phyloP scores from a whole-genome alignment of 805 yeast genomes.

The Schwanniomyces vanrijiae region DNA sequence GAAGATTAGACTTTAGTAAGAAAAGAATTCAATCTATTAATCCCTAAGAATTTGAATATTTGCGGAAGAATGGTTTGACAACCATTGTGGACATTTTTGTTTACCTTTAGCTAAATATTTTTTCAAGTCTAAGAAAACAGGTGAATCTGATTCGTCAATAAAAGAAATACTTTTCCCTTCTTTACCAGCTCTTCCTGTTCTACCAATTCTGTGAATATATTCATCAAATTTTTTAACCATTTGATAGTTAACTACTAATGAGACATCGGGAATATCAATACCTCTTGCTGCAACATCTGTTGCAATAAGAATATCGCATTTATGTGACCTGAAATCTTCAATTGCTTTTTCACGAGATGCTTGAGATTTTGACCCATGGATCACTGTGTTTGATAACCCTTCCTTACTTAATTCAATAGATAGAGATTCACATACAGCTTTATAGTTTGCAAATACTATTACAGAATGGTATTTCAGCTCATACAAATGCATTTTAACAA shows the following conservation, averaged over 20 bases:
- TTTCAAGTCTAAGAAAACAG: constrained; percentile 50
- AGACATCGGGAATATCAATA: constrained; percentile 84
- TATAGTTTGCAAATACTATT: constrained; percentile 80
- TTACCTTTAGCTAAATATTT: constrained; percentile 44
- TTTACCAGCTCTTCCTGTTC: constrained; percentile 95
- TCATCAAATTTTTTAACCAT: constrained; percentile 78
- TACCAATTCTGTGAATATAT: constrained; percentile 89
- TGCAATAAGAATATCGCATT: constrained; percentile 70
- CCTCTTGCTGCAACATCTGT: constrained; percentile 98
- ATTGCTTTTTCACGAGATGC: constrained; percentile 82
- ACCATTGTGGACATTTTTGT: constrained; percentile 17
- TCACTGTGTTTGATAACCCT: constrained; percentile 51
- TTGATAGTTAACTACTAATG: constrained; percentile 83
- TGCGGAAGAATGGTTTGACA: constrained; percentile 13
- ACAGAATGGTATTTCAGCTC: constrained; percentile 32
- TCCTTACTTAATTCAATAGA: constrained; percentile 46
- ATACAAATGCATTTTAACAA: constrained; percentile 46
- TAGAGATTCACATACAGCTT: constrained; percentile 68
- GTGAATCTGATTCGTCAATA: constrained; percentile 56
- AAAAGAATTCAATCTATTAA: no score
- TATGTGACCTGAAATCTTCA: constrained; percentile 52
- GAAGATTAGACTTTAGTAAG: constrained; percentile 17
- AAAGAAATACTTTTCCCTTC: constrained; percentile 76
- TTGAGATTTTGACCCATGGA: constrained; percentile 89
- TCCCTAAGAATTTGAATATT: constrained; percentile 14